A percentile compares a stretch with the other conserved stretches of the same genome.
These are phyloP conservation scores for Capsicum pubescens DNA, from an alignment of 257 asterid genomes.

Conservation along the genomic window DNA sequence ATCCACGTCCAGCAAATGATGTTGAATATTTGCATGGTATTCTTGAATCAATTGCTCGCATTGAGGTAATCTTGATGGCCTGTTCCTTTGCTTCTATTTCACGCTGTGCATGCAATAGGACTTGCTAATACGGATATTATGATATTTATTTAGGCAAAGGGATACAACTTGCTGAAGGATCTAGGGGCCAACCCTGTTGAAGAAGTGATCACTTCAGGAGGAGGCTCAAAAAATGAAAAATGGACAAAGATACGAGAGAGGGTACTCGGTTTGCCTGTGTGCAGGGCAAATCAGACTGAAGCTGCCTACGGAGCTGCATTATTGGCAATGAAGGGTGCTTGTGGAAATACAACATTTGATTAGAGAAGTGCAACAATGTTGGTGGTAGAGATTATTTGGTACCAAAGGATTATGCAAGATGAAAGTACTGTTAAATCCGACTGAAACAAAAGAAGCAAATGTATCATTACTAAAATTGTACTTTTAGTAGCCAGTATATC, in stretches of 20 bases:
- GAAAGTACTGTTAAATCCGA: background rate
- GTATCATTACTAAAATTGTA: too few species aligned
- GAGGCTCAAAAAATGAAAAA: conserved; percentile 80
- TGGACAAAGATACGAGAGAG: conserved; percentile 87
- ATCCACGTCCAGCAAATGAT: conserved; percentile 83
- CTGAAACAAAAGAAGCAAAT: background rate
- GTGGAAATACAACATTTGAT: background rate
- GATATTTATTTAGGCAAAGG: conserved; percentile 61
- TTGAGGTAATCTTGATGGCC: conserved; percentile 60
- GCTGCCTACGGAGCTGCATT: conserved; percentile 97
- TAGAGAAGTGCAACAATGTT: background rate
- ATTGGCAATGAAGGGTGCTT: conserved; percentile 71
- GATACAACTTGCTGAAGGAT: conserved; percentile 71
- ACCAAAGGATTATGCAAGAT: background rate
- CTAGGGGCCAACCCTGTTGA: conserved; percentile 93
- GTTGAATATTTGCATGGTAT: conserved; percentile 82
- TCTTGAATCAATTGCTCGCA: conserved; percentile 89
- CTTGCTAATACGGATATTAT: background rate
- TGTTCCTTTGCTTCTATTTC: background rate
- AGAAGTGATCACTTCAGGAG: conserved; percentile 87
- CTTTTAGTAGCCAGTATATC: too few species aligned
- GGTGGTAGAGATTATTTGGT: background rate
- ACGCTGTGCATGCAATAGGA: background rate
- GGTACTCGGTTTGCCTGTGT: conserved; percentile 77
- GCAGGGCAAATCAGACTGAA: conserved; percentile 76